phyloP scores from a whole-genome alignment of 805 yeast species.

The Candida montana region DNA sequence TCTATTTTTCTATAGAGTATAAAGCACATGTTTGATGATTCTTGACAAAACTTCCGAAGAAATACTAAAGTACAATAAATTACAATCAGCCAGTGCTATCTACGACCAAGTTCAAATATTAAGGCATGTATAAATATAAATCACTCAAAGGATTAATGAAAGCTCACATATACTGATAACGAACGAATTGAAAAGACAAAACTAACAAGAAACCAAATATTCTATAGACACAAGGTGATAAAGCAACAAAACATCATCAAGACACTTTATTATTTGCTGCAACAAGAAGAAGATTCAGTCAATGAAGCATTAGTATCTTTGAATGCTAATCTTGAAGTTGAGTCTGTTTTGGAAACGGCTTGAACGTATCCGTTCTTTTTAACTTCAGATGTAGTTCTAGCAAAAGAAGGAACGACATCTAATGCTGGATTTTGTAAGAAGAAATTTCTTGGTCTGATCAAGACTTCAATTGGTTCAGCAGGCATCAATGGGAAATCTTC shows the following conservation, averaged over 20 bases:
- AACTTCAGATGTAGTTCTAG: constrained; percentile 40
- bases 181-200: too few species aligned
- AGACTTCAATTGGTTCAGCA: constrained; percentile 70
- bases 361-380: constrained; percentile 32
- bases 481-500: constrained; percentile 92
- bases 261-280: constrained; percentile 8
- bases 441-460: constrained; percentile 75
- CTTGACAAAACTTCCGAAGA: too few species aligned
- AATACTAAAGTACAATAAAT: too few species aligned
- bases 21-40: too few species aligned
- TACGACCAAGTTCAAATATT: too few species aligned
- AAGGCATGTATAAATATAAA: too few species aligned
- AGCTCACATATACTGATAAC: too few species aligned
- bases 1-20: too few species aligned
- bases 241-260: not conserved
- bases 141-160: too few species aligned
- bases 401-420: constrained; percentile 65
- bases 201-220: too few species aligned
- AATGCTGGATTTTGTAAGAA: constrained; percentile 73
- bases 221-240: too few species aligned
- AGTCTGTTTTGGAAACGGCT: constrained; percentile 39
- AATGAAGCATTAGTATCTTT: constrained; percentile 16
- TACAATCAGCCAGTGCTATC: too few species aligned
- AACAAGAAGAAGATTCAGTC: constrained; percentile 16
- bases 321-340: constrained; percentile 49